These are phyloP conservation scores for Henckelia pumila DNA, from an alignment of 257 asterid species.

Conservation along the genomic window DNA sequence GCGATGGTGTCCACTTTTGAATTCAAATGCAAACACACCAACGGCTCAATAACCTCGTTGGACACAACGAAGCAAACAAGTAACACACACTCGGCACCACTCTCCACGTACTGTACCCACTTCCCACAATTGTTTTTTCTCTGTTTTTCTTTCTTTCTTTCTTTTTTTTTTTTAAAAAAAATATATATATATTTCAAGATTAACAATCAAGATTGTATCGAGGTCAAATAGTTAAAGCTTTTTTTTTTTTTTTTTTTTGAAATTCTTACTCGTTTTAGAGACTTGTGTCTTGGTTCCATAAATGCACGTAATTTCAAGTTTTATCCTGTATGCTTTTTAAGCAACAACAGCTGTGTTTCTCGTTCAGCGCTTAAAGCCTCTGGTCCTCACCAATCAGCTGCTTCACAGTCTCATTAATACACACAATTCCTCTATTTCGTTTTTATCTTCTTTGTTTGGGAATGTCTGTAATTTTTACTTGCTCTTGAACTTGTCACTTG, in stretches of 20 bases:
- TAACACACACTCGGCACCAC: constrained; percentile 19
- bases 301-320: constrained; percentile 27
- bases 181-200: neutral
- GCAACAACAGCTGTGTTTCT: constrained; percentile 28
- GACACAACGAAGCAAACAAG: constrained; percentile 18
- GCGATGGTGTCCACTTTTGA: constrained; percentile 33
- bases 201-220: neutral
- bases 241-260: neutral
- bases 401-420: constrained; percentile 30
- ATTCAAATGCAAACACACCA: constrained; percentile 45
- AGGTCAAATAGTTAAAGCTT: neutral
- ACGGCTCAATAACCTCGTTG: constrained; percentile 39
- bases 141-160: neutral
- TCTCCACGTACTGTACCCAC: constrained; percentile 24
- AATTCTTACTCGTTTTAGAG: neutral
- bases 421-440: neutral
- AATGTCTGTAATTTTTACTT: neutral
- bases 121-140: constrained; percentile 8
- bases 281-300: neutral
- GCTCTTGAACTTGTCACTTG: neutral
- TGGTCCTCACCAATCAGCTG: constrained; percentile 30
- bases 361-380: constrained; percentile 31
- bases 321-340: constrained; percentile 17
- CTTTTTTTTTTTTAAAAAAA: no score
- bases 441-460: neutral